Percentiles rank a stretch among this genome's conserved stretches.
These are phyloP conservation scores for Clarireedia paspali DNA, from an alignment of 2,329 filamentous ascomycete species.

Conservation along the genomic window DNA sequence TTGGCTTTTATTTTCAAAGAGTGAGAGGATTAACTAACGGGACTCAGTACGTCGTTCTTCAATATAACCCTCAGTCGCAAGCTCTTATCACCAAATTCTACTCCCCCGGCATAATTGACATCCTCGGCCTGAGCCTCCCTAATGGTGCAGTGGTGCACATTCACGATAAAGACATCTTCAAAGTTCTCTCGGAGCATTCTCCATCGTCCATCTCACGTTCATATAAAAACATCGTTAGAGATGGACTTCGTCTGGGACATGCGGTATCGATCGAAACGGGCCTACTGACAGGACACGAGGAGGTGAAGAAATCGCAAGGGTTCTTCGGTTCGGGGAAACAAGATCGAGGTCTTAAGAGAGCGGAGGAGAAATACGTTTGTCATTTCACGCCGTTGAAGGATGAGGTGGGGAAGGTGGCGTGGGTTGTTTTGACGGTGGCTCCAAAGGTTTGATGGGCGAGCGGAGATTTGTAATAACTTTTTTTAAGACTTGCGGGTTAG, in stretches of 20 bases:
- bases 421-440: slow-evolving; percentile 30
- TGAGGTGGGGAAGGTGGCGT: slow-evolving; percentile 28
- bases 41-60: slow-evolving; percentile 33
- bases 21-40: neutral
- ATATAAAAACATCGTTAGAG: slow-evolving; percentile 38
- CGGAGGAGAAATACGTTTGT: slow-evolving; percentile 25
- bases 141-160: slow-evolving; percentile 31
- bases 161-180: slow-evolving; percentile 44
- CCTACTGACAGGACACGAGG: slow-evolving; percentile 20
- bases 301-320: slow-evolving; percentile 15
- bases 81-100: slow-evolving; percentile 38
- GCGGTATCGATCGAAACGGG: slow-evolving; percentile 26
- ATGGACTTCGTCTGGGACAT: slow-evolving; percentile 21
- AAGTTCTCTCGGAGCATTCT: slow-evolving; percentile 41
- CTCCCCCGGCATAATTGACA: slow-evolving; percentile 39
- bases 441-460: slow-evolving; percentile 15
- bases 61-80: slow-evolving; percentile 23
- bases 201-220: slow-evolving; percentile 34
- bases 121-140: slow-evolving; percentile 36
- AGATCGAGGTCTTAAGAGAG: slow-evolving; percentile 10
- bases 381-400: slow-evolving; percentile 39
- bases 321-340: slow-evolving; percentile 7
- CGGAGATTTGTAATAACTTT: too few species aligned
- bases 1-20: too few species aligned
- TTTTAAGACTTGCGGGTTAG: too few species aligned